Base-by-base conservation (phyloP, 192 early-diverging fungal species). In the Backusella macrospora region DNA sequence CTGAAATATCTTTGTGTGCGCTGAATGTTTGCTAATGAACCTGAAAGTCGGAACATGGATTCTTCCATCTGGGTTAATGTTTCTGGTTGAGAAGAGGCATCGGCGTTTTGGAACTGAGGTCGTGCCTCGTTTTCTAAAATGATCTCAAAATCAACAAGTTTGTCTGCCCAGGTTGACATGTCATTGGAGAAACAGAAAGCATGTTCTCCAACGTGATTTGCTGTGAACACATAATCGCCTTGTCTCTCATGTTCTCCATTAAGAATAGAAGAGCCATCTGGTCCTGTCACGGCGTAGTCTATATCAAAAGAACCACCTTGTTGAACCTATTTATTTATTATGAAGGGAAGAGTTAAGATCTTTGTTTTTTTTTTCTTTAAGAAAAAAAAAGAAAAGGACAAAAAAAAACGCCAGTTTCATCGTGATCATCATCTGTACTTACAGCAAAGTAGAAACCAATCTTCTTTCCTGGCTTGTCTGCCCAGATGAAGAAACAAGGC, bases 381-480 rank as follows among this genome's bases (percentile, higher is more conserved):
- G 38, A 29, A 37, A 14, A 3, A 29, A 63, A 29, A 26, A 29
- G 62, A 29, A 18, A 21, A 6, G 16, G 13, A 52, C 21, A 52
- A 52, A 13, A 52, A 5, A 52, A 18, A 18, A 16, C 16, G 46
- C 12, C 21, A 18, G 13, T 0, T 38, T 3, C 16, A 29, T 64
- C 16, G 1, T 37, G 7, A n/a, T 65, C 16, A 37, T 48, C 10
- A 48, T 18, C 42, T 62, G 63, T 39, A 86, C 93, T 81, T 92
- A 99, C 97, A 52, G 96, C 95, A 91, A 97, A 99, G 86, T 98
- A 99, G 79, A 99, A 96, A 45, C 91, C 91, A 67, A 99, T 80
- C 84, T 99, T 99, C 86, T 99, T 95, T 48, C 90, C 92, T 6
- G 89, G 86, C 64, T 85, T 70, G 72, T 92, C 92, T n/a, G 89